These are phyloP conservation scores for Akanthomyces uredinophilus DNA, from an alignment of 2,329 filamentous ascomycete genomes.

Conservation along the genomic window DNA sequence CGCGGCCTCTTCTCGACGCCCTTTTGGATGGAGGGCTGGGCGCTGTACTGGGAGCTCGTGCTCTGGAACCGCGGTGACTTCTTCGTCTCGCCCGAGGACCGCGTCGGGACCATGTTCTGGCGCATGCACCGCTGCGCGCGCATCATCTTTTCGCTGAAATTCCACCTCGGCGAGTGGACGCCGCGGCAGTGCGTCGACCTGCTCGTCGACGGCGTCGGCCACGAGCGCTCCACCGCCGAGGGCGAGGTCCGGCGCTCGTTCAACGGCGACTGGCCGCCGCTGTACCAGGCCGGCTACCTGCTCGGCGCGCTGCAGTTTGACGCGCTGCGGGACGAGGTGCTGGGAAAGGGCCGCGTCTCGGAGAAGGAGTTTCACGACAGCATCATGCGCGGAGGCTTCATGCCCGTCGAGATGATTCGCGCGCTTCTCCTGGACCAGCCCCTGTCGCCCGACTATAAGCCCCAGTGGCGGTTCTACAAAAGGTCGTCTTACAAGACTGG, in stretches of 20 bases:
- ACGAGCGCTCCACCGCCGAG: conserved; percentile 55
- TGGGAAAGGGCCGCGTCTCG: conserved; percentile 32
- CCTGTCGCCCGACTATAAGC: conserved; percentile 38
- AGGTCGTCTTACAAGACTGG: neutral
- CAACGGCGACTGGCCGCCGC: conserved; percentile 49
- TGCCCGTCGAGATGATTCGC: conserved; percentile 51
- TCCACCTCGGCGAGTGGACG: conserved; percentile 51
- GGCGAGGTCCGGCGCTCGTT: conserved; percentile 55
- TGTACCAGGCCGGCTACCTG: conserved; percentile 58
- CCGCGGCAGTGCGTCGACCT: conserved; percentile 52
- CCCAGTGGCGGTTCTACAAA: conserved; percentile 48
- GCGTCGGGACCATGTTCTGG: conserved; percentile 56
- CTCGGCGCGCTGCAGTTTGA: conserved; percentile 54
- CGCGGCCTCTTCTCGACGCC: conserved; percentile 50
- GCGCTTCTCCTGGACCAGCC: conserved; percentile 40
- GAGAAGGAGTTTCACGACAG: conserved; percentile 54
- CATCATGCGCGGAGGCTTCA: conserved; percentile 45
- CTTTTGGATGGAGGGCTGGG: conserved; percentile 58
- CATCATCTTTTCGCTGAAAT: conserved; percentile 53
- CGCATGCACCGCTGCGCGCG: conserved; percentile 57
- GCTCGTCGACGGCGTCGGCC: conserved; percentile 51
- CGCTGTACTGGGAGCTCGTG: conserved; percentile 57
- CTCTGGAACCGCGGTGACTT: conserved; percentile 52
- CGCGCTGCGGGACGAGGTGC: conserved; percentile 43
- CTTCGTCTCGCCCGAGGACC: conserved; percentile 44